Base-by-base conservation (phyloP, 2,329 filamentous ascomycete species). In the Beauveria medogensis region DNA sequence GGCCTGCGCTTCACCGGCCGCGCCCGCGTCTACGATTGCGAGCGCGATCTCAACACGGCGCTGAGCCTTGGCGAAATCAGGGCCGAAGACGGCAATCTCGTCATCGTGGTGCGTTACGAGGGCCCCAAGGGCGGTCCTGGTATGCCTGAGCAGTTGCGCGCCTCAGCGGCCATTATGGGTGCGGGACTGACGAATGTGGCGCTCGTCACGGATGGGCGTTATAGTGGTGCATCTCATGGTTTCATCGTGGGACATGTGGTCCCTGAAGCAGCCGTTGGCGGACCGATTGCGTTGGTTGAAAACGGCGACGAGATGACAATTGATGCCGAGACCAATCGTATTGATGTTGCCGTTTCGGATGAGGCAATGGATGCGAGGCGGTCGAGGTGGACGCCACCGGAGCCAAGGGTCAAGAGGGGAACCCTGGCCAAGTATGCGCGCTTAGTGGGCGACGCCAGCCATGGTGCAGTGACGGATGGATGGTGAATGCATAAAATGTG, bases 181-280 rank as follows among this genome's bases (percentile, higher is more conserved):
- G 93, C 93, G 0, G 89, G 89, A 14, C 79, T 97, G 57, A 90
- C 80, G 57, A 96, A 96, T 68, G 84, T 97, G 9, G 92, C 93
- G 0, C 82, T 97, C 16, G 91, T 97, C 54, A 97, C 93, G 0
- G 93, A 97, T 71, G 93, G 93, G 0, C 79, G 93, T 51, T 97
- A 97, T 73, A 89, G 84, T 52, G 93, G 93, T 37, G 93, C 92
- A 2, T 89, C 84, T 59, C 92, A 97, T 72, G 92, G 92, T 0
- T 96, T 96, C 73, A 94, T 96, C 69, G 91, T 97, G 18, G 93
- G 93, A 1, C 92, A 97, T 69, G 91, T 97, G 16, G 89, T 90
- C 3, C 93, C 93, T 2, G 93, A 97, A 74, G 93, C 93, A 0
- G 91, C 90, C 1, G 87, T 88, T 1, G 93, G 93, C 18, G 93